phyloP scores from a whole-genome alignment of 192 early-diverging fungal species.

The Entophlyctis luteolus region DNA sequence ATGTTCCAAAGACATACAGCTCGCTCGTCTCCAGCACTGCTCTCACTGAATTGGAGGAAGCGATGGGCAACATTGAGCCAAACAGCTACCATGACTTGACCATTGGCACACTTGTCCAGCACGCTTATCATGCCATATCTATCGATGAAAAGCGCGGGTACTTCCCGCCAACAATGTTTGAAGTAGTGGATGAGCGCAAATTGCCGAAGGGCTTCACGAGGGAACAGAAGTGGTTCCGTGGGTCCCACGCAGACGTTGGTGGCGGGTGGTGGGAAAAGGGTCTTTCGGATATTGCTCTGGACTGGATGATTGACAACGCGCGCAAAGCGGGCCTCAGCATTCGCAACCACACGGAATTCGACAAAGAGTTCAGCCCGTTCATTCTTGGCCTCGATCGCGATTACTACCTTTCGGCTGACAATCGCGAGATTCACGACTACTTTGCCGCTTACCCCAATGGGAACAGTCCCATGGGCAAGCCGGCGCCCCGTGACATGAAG shows the following conservation, averaged over 20 bases:
- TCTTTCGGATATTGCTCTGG: slow-evolving; percentile 11
- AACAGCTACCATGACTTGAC: slow-evolving; percentile 15
- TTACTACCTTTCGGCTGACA: not conserved
- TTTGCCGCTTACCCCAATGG: not conserved
- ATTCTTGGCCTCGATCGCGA: not conserved
- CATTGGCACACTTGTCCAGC: not conserved
- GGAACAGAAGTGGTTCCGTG: slow-evolving; percentile 25
- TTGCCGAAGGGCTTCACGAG: not conserved
- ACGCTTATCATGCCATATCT: slow-evolving; percentile 18
- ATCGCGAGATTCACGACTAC: not conserved
- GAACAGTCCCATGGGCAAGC: not conserved
- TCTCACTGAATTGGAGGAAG: not conserved
- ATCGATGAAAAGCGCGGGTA: slow-evolving; percentile 17
- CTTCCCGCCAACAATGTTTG: slow-evolving; percentile 19
- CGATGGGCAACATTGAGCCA: slow-evolving; percentile 7
- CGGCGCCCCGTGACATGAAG: not conserved
- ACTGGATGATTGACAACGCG: slow-evolving; percentile 28
- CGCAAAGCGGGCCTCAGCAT: slow-evolving; percentile 7
- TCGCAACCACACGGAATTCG: not conserved
- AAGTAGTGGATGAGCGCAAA: not conserved
- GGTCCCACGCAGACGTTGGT: slow-evolving; percentile 25
- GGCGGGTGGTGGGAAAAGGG: slow-evolving; percentile 29
- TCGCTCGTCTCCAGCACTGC: not conserved
- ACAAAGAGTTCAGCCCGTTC: not conserved
- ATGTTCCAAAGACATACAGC: not conserved